Evolutionary conservation across 2,329 filamentous ascomycete genomes (phyloP), one percentile per base, ranked within the genome.

Genomic region (Fusarium multiceps): DNA sequence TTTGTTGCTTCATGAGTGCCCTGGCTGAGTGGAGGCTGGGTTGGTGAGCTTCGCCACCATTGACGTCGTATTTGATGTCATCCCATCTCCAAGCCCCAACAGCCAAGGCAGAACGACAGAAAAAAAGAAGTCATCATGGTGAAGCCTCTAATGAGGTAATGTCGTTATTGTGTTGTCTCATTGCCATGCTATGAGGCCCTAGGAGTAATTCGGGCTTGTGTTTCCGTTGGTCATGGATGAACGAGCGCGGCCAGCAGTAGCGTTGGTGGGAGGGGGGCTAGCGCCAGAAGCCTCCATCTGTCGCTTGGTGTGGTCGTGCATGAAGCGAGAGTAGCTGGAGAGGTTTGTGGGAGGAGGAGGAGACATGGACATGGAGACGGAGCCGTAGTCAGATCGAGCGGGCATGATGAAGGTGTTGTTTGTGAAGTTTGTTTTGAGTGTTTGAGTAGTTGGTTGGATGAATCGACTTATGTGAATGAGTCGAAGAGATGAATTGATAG

Each of bases 231-330:
- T 73, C 64, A 71, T 66, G 13, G 72, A 58, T 4, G 71, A 66
- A 16, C 34, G 63, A 14, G 59, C 50, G 14, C 68, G 58, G 13
- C 51, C 47, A 40, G 68, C 53, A 48, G 69, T 61, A 46, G 69
- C 55, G 45, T 58, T 63, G 43, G 43, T 34, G 21, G 68, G 54
- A 30, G 68, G 47, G 12, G 65, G 60, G 32, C 63, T 66, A 27
- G 75, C 73, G 2, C 85, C 82, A 13, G 83, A 82, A 6, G 83
- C 81, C 66, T 90, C 87, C 87, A 91, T 89, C 76, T 90, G 89
- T 59, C 84, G 82, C 82, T 88, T 89, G 66, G 89, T 91, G 80
- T 91, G 88, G 57, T 86, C 83, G 75, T 88, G 87, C 86, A 91
- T 91, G 59, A 83, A 86, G 63, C 84, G 84, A 16, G 88, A 81